A percentile compares a stretch with the other conserved stretches of the same genome.
Conservation (phyloP, 495 filamentous ascomycete genomes). For the Trichoderma erinaceum region DNA sequence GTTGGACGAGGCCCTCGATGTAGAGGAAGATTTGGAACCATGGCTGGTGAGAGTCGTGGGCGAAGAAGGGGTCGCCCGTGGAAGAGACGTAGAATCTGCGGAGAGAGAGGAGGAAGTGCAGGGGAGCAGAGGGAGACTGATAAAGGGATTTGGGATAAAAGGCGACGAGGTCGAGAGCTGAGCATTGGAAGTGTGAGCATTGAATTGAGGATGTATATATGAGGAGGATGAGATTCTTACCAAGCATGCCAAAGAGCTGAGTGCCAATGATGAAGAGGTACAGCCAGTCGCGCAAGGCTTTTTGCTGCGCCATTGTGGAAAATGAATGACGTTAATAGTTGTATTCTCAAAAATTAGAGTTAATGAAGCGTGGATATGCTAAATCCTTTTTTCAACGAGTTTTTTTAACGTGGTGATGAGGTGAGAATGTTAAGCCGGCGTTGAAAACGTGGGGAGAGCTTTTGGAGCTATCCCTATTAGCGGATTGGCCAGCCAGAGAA, state of each 20-base stretch:
- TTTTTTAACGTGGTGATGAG: background rate
- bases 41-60: slow-evolving; percentile 40
- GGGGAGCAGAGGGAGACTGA: slow-evolving; percentile 31
- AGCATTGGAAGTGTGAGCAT: background rate
- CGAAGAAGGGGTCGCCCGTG: slow-evolving; percentile 73
- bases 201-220: background rate
- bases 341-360: background rate
- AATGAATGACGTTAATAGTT: background rate
- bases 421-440: background rate
- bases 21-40: slow-evolving; percentile 68
- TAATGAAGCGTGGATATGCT: too few species aligned
- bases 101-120: slow-evolving; percentile 44
- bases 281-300: slow-evolving; percentile 7
- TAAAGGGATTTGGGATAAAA: slow-evolving; percentile 55
- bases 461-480: background rate
- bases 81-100: slow-evolving; percentile 59
- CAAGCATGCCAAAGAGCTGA: slow-evolving; percentile 16
- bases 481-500: background rate
- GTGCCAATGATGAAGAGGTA: slow-evolving; percentile 14
- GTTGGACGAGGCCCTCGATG: slow-evolving; percentile 63
- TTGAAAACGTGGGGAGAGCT: slow-evolving; percentile 3
- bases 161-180: slow-evolving; percentile 61
- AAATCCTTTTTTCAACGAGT: too few species aligned
- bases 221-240: background rate
- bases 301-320: background rate